Evolutionary conservation across 1,284 basidiomycete species (phyloP), one percentile per base, ranked within the genome.

Genomic region (Irpex rosettiformis): DNA sequence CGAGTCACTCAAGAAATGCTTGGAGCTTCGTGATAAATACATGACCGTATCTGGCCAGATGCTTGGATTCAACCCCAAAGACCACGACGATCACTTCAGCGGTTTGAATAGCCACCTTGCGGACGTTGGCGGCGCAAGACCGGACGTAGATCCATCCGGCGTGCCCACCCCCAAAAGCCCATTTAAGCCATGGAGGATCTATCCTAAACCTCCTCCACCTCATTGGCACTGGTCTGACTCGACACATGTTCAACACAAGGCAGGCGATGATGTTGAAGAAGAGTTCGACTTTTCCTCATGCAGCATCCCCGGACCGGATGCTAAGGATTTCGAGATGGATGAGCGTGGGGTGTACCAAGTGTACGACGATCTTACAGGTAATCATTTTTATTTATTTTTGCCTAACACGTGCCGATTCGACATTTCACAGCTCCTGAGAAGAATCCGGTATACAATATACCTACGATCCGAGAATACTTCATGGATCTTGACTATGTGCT

Each of bases 401-500:
- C 8, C 11, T 28, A 10, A 30, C 54, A 18, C 28, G n/a, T 42
- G 47, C 42, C 33, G 11, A 51, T 29, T 49, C 40, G 28, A 28
- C 22, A 29, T 28, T 42, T 22, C 21, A 21, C 25, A 62, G 61
- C 49, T 62, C 71, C 73, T 47, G 70, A 75, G 49, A 78, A 79
- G 58, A 79, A 78, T 55, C 90, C 93, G 0, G 70, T 90, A 0
- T 94, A 90, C 69, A 81, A 87, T 58, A 83, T 99, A 3, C 96
- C 96, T 1, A 86, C 83, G 47, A 90, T 98, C 54, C 83, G 89
- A 63, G 96, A 98, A 71, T 99, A 98, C 73, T 99, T 97, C 71
- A 80, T 92, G 54, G 97, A 99, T 71, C 84, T 99, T n/a, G 96
- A 99, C 71, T 94, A 88, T 69, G 80, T 95, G 7, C 81, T 96